Conservation (phyloP, 2,329 filamentous ascomycete species). For the Colletotrichum sp. region DNA sequence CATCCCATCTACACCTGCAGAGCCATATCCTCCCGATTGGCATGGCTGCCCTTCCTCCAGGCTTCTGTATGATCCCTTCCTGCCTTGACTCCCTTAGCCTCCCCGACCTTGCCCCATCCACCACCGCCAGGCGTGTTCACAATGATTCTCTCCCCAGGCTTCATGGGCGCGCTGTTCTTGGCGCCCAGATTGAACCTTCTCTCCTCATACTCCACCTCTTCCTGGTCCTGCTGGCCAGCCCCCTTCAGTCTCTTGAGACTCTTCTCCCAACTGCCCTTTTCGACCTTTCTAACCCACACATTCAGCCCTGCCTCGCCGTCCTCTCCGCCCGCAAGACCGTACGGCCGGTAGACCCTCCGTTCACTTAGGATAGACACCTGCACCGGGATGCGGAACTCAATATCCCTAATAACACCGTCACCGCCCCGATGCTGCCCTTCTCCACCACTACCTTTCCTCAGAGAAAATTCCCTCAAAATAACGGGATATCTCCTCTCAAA, state of each 20-base stretch:
- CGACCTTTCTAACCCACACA: slow-evolving; percentile 81
- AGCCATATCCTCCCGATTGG: slow-evolving; percentile 61
- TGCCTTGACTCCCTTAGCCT: slow-evolving; percentile 55
- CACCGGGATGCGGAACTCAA: slow-evolving; percentile 79
- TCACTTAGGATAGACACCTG: slow-evolving; percentile 81
- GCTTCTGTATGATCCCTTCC: slow-evolving; percentile 58
- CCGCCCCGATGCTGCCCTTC: slow-evolving; percentile 71
- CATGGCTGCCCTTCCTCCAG: slow-evolving; percentile 64
- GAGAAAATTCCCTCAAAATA: slow-evolving; percentile 71
- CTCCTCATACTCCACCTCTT: slow-evolving; percentile 56
- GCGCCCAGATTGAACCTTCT: slow-evolving; percentile 75
- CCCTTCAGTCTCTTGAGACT: slow-evolving; percentile 43
- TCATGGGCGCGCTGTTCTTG: slow-evolving; percentile 82
- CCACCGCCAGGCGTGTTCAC: slow-evolving; percentile 81
- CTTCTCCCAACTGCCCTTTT: slow-evolving; percentile 57
- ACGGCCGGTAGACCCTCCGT: slow-evolving; percentile 76
- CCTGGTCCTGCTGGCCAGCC: slow-evolving; percentile 28
- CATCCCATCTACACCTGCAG: slow-evolving; percentile 52
- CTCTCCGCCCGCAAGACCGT: slow-evolving; percentile 82
- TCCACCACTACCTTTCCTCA: slow-evolving; percentile 69
- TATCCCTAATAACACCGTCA: slow-evolving; percentile 77
- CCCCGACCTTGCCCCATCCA: slow-evolving; percentile 71
- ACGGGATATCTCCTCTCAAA: slow-evolving; percentile 69
- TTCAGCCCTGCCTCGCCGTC: slow-evolving; percentile 83
- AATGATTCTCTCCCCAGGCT: slow-evolving; percentile 78